Evolutionary conservation across 495 filamentous ascomycete genomes (phyloP), one percentile per base, ranked within the genome.

Genomic region (Xylaria cubensis): DNA sequence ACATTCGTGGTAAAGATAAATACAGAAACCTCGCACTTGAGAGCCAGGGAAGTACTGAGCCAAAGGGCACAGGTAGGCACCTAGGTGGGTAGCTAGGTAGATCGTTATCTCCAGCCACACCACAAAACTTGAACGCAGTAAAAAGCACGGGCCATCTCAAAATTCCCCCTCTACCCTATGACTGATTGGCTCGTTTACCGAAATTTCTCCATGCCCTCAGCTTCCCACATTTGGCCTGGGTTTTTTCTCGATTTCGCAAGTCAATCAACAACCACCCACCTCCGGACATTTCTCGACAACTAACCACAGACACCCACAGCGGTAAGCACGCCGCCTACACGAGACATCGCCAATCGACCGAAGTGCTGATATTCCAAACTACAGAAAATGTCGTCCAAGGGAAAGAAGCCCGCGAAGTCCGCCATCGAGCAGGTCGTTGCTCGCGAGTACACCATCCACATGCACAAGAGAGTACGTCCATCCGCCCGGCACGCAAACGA

Each of bases 361-460:
- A 48, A 72, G 65, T 74, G 73, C 76, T 70, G 58, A 76, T 64
- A 24, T 32, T 67, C 29, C 29, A 50, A 59, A 64, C 48, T 70
- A 48, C 61, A 91, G 88, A 88, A 88, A 62, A 95, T 94, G 92
- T 92, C 92, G 86, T 89, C 88, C 82, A 87, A 84, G 75, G 81
- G 83, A 80, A 91, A 92, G 77, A 79, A 79, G 87, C 83, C 86
- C 68, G 74, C 88, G 76, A 97, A 97, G 91, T 97, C 94, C 82
- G 96, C 96, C 86, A 97, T 98, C 84, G 92, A 93, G 81, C 95
- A 98, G 86, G 97, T 98, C 79, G 96, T 99, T 81, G 91, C 96
- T 72, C 94, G 96, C 89, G 97, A 99, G 89, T 99, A 98, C 90
- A 99, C 96, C 84, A 99, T 99, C 89, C 95, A 99, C 90, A 86